phyloP scores from a whole-genome alignment of 495 filamentous ascomycete genomes.

The Terfezia claveryi region DNA sequence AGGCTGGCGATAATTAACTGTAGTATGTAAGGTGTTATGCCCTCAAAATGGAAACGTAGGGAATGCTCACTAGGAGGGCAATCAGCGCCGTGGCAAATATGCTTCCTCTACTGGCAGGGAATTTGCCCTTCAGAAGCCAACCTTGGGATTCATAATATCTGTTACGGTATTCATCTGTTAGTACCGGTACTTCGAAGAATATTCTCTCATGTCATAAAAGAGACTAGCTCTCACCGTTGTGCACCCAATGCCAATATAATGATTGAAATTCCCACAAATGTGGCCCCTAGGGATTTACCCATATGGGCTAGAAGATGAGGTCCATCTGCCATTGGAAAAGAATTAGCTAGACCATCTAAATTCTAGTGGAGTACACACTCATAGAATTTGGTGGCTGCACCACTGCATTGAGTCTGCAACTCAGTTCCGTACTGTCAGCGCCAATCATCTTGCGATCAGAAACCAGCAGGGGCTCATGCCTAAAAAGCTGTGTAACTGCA shows the following conservation, averaged over 20 bases:
- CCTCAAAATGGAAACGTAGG: background rate
- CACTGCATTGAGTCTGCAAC: no score
- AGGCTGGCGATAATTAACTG: conserved; percentile 49
- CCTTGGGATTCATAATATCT: conserved; percentile 43
- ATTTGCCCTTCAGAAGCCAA: conserved; percentile 85
- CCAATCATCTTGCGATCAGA: conserved; percentile 13
- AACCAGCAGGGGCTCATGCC: conserved; percentile 50
- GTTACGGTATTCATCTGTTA: background rate
- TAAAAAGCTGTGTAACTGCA: conserved; percentile 87
- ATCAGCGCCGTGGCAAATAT: conserved; percentile 55
- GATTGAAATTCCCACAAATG: conserved; percentile 75
- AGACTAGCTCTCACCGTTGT: conserved; percentile 33
- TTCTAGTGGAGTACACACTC: background rate
- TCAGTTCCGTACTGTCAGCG: background rate
- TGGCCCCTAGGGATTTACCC: conserved; percentile 82
- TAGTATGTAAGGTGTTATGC: conserved; percentile 11
- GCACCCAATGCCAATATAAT: conserved; percentile 66
- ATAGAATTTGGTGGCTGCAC: no score
- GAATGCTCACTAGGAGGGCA: conserved; percentile 23
- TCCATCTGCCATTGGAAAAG: background rate
- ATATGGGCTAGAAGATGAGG: conserved; percentile 40
- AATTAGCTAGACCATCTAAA: background rate
- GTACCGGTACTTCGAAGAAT: no score
- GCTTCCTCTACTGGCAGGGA: conserved; percentile 75
- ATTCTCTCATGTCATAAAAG: conserved; percentile 23